These are phyloP conservation scores for Chaetoscypha palmicola DNA, from an alignment of 2,329 filamentous ascomycete genomes.

Conservation along the genomic window DNA sequence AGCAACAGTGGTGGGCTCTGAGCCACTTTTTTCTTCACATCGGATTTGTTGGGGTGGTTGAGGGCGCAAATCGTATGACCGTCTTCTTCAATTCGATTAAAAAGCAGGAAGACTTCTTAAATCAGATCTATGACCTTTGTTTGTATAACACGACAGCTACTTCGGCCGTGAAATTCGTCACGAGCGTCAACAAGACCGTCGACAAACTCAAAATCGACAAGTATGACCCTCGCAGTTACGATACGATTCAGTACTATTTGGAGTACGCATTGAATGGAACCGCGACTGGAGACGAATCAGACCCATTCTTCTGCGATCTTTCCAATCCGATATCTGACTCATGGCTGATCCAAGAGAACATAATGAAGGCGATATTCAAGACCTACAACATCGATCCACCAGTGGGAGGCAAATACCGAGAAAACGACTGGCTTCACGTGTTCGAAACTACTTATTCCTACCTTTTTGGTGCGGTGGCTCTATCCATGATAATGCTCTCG, in stretches of 20 bases:
- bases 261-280: background rate
- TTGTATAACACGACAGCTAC: background rate
- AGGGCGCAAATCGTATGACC: constrained; percentile 33
- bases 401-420: background rate
- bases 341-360: background rate
- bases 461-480: constrained; percentile 3
- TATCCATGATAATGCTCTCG: constrained; percentile 4
- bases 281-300: background rate
- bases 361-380: constrained; percentile 2
- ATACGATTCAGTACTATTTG: background rate
- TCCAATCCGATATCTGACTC: background rate
- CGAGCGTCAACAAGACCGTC: background rate
- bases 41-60: constrained; percentile 46
- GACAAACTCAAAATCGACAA: constrained; percentile 4
- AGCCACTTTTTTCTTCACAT: constrained; percentile 50
- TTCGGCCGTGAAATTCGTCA: background rate
- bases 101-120: background rate
- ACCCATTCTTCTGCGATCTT: constrained; percentile 2
- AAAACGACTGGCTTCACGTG: constrained; percentile 1
- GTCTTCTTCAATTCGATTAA: constrained; percentile 3
- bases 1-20: constrained; percentile 44
- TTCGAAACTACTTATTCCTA: constrained; percentile 7
- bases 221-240: constrained; percentile 6
- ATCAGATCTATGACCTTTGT: background rate
- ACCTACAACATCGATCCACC: constrained; percentile 4